phyloP scores from a whole-genome alignment of 768 basidiomycete species.

The Russula virescens region DNA sequence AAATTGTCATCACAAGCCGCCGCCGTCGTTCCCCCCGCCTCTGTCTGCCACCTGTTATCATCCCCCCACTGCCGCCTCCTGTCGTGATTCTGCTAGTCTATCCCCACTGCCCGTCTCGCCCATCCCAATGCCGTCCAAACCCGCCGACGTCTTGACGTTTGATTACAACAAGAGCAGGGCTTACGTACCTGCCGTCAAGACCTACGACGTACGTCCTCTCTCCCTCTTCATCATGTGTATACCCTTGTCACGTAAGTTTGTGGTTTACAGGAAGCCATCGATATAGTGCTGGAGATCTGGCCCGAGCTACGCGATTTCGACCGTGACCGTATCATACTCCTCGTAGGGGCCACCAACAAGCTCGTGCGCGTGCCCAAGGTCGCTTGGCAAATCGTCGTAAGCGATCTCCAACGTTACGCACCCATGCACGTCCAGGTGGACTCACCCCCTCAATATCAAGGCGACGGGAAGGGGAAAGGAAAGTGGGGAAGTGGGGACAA shows the following conservation, averaged over 20 bases:
- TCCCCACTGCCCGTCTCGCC: not conserved
- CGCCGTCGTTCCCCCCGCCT: too few species aligned
- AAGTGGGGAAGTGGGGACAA: not conserved
- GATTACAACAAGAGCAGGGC: slow-evolving; percentile 16
- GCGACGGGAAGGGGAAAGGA: slow-evolving; percentile 6
- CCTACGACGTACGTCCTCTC: slow-evolving; percentile 14
- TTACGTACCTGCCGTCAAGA: slow-evolving; percentile 18
- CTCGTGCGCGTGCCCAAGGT: slow-evolving; percentile 20
- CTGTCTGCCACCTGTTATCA: not conserved
- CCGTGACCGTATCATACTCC: slow-evolving; percentile 10
- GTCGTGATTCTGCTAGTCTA: too few species aligned
- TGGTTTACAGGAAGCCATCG: slow-evolving; percentile 18
- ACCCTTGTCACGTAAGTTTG: too few species aligned
- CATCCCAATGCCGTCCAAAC: not conserved
- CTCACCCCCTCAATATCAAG: slow-evolving; percentile 20
- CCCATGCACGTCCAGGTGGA: slow-evolving; percentile 16
- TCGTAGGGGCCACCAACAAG: slow-evolving; percentile 12
- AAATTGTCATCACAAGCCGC: too few species aligned
- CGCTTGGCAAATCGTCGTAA: slow-evolving; percentile 15
- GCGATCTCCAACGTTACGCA: slow-evolving; percentile 17
- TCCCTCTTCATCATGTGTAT: too few species aligned
- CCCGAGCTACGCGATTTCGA: slow-evolving; percentile 7
- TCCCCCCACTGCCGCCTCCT: too few species aligned
- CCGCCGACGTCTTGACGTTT: slow-evolving; percentile 20
- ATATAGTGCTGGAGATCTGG: slow-evolving; percentile 14